A percentile compares a stretch with the other conserved stretches of the same genome.
phyloP scores from a whole-genome alignment of 805 yeast genomes.

The Metschnikowia baotianmanensis region DNA sequence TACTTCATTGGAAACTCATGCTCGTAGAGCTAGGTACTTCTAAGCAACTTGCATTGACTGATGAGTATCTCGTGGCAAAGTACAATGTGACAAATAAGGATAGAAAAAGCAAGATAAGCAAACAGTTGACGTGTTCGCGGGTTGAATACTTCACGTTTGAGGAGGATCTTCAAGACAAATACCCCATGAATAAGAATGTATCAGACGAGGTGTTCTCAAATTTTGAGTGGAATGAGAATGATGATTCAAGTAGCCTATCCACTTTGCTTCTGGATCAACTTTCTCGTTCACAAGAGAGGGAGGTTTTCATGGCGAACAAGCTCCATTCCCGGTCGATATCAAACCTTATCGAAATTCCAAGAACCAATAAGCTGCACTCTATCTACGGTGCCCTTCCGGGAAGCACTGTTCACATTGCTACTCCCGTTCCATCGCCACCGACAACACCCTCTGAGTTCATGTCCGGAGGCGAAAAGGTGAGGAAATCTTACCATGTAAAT shows the following conservation, averaged over 20 bases:
- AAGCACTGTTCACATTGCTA: conserved; percentile 68
- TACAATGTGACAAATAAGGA: conserved; percentile 34
- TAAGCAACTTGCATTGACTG: conserved; percentile 38
- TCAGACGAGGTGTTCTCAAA: not conserved
- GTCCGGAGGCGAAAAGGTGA: conserved; percentile 48
- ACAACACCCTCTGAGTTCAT: conserved; percentile 41
- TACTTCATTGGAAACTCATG: conserved; percentile 52
- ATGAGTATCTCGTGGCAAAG: conserved; percentile 43
- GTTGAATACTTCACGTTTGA: conserved; percentile 80
- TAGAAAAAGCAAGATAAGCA: conserved; percentile 22
- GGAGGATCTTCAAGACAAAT: conserved; percentile 70
- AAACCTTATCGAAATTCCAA: conserved; percentile 57
- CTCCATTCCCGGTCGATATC: conserved; percentile 53
- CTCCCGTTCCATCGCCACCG: conserved; percentile 87
- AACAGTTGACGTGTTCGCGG: conserved; percentile 60
- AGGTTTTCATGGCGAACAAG: conserved; percentile 36
- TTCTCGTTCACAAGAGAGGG: conserved; percentile 5
- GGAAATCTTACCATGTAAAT: conserved; percentile 62
- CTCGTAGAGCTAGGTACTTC: conserved; percentile 63
- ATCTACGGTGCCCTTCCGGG: conserved; percentile 47
- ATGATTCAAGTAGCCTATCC: conserved; percentile 6
- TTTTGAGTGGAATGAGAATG: not conserved
- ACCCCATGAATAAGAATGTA: conserved; percentile 51
- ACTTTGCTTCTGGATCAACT: conserved; percentile 31
- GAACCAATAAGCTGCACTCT: conserved; percentile 47